Evolutionary conservation across 1,139 yeast species (phyloP).

Genomic region (Casaregolazyma suthepensis): DNA sequence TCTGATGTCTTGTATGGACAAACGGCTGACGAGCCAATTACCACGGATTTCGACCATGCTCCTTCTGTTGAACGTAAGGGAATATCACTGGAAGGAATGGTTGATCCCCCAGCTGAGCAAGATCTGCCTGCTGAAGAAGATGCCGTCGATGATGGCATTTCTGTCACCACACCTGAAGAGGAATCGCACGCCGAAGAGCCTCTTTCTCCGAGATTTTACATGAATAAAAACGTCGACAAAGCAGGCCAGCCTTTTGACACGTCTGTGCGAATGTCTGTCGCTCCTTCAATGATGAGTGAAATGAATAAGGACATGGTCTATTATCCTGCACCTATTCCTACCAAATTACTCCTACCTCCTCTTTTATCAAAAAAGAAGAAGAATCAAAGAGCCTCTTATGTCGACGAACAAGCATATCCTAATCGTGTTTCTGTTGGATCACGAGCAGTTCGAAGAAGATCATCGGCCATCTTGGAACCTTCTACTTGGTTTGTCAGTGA

Average conservation of each 20-base stretch:
- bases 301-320: constrained; percentile 17
- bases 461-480: constrained; percentile 13
- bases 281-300: not conserved
- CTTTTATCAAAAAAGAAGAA: constrained; percentile 21
- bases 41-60: constrained; percentile 1
- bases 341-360: constrained; percentile 23
- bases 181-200: not conserved
- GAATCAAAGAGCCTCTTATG: not conserved
- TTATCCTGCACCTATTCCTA: constrained; percentile 35
- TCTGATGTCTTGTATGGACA: constrained; percentile 8
- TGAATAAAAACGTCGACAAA: not conserved
- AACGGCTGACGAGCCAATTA: constrained; percentile 3
- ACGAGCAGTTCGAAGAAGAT: constrained; percentile 1
- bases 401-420: not conserved
- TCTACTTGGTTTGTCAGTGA: constrained; percentile 17
- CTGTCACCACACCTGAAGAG: not conserved
- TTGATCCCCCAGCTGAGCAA: not conserved
- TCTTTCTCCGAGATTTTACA: not conserved
- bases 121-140: not conserved
- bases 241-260: not conserved
- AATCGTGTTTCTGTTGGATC: constrained; percentile 1
- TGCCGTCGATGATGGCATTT: not conserved
- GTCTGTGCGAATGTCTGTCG: not conserved
- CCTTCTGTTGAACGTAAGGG: not conserved
- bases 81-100: not conserved